Conservation (phyloP, 805 yeast genomes). For the Kodamaea leandrae region DNA sequence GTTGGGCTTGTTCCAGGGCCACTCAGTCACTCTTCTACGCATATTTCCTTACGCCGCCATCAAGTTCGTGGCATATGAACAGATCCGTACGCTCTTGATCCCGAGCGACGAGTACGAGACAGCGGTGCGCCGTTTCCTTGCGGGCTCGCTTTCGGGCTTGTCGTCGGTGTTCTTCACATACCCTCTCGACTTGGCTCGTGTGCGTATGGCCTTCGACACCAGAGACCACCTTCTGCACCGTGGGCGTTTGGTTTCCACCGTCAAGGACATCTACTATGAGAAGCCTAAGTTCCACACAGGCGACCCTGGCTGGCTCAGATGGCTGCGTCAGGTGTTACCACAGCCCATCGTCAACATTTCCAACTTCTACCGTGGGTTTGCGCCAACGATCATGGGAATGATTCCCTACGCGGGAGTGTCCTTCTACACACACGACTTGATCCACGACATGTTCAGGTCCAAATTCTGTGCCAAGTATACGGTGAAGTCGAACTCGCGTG, state of each 20-base stretch:
- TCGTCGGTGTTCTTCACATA: slow-evolving; percentile 85
- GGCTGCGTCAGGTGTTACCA: slow-evolving; percentile 34
- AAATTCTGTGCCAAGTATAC: slow-evolving; percentile 52
- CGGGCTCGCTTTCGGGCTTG: slow-evolving; percentile 91
- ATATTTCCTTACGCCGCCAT: slow-evolving; percentile 97
- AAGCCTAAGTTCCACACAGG: slow-evolving; percentile 32
- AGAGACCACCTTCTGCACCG: slow-evolving; percentile 31
- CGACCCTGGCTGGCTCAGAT: slow-evolving; percentile 39
- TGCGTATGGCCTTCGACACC: slow-evolving; percentile 88
- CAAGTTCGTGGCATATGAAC: slow-evolving; percentile 95
- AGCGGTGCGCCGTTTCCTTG: slow-evolving; percentile 70
- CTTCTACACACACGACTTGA: slow-evolving; percentile 86
- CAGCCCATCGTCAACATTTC: slow-evolving; percentile 35
- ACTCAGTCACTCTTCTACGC: slow-evolving; percentile 85
- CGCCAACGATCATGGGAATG: slow-evolving; percentile 93
- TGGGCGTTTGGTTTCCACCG: slow-evolving; percentile 34
- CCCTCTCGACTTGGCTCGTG: slow-evolving; percentile 88
- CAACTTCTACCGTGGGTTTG: slow-evolving; percentile 91
- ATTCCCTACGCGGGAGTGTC: slow-evolving; percentile 98
- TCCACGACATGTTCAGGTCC: slow-evolving; percentile 84
- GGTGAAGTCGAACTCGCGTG: slow-evolving; percentile 23
- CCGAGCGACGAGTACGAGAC: slow-evolving; percentile 77
- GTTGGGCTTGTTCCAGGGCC: slow-evolving; percentile 88
- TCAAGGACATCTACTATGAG: slow-evolving; percentile 32
- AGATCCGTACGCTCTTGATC: slow-evolving; percentile 73